phyloP scores from a whole-genome alignment of 257 asterid genomes.

The Scutellaria barbata region DNA sequence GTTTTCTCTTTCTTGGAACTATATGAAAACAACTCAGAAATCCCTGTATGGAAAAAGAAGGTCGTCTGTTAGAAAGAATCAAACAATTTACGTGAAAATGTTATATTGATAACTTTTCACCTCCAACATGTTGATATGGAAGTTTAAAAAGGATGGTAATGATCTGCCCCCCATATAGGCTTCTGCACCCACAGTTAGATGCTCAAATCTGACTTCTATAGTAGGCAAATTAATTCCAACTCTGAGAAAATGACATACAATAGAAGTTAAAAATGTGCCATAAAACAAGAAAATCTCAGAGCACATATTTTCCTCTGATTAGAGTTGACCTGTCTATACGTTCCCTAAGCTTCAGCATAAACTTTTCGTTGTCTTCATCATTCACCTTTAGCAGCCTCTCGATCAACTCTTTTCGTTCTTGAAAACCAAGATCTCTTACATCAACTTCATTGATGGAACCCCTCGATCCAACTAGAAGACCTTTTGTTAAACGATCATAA shows the following conservation, averaged over 20 bases:
- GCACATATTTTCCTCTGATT: not conserved
- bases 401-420: slow-evolving; percentile 45
- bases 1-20: slow-evolving; percentile 43
- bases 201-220: slow-evolving; percentile 48
- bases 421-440: slow-evolving; percentile 37
- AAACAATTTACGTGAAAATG: not conserved
- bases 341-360: slow-evolving; percentile 49
- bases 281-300: not conserved
- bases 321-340: slow-evolving; percentile 49
- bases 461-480: slow-evolving; percentile 37
- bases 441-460: slow-evolving; percentile 44
- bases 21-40: slow-evolving; percentile 36
- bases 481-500: slow-evolving; percentile 43
- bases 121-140: slow-evolving; percentile 41
- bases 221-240: slow-evolving; percentile 51
- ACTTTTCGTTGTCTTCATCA: slow-evolving; percentile 48
- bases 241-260: slow-evolving; percentile 29
- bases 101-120: slow-evolving; percentile 26
- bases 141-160: slow-evolving; percentile 47
- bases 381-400: slow-evolving; percentile 43
- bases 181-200: slow-evolving; percentile 50
- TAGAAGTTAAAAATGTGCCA: not conserved
- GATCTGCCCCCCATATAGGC: slow-evolving; percentile 55
- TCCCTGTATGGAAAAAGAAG: slow-evolving; percentile 20
- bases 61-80: not conserved